Evolutionary conservation across 306 rosid species (phyloP).

Genomic region (Cicer pinnatifidum): DNA sequence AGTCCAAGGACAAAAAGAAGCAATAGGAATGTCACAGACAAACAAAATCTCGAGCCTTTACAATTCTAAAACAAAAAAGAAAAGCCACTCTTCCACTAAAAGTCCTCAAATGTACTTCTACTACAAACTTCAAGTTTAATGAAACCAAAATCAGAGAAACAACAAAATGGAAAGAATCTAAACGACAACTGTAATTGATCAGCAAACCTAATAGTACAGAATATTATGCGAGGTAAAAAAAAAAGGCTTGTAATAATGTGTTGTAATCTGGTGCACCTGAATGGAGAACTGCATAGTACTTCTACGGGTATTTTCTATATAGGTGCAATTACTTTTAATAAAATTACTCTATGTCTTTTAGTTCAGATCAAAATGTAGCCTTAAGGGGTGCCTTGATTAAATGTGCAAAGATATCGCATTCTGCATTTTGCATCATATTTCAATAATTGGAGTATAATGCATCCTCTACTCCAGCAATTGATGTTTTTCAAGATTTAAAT

Average conservation of each 20-base stretch:
- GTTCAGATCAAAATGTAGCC: background rate
- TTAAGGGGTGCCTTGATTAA: background rate
- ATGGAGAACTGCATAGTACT: slow-evolving; percentile 14
- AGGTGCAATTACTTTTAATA: background rate
- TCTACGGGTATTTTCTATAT: background rate
- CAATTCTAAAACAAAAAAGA: slow-evolving; percentile 20
- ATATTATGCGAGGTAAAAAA: slow-evolving; percentile 5
- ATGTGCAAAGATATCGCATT: background rate
- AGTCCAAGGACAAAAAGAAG: slow-evolving; percentile 1
- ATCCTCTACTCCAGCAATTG: background rate
- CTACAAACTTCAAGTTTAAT: slow-evolving; percentile 9
- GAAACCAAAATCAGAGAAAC: slow-evolving; percentile 31
- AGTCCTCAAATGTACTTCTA: slow-evolving; percentile 1
- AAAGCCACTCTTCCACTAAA: slow-evolving; percentile 27
- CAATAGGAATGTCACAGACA: background rate
- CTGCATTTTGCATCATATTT: background rate
- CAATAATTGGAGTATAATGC: background rate
- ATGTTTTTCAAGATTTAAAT: slow-evolving; percentile 2
- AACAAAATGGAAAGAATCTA: background rate
- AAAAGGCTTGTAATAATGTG: slow-evolving; percentile 1
- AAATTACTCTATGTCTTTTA: background rate
- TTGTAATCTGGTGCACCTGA: slow-evolving; percentile 17
- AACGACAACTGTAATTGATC: slow-evolving; percentile 27
- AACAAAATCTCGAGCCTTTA: background rate
- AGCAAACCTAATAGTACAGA: slow-evolving; percentile 12